These are phyloP conservation scores for Fusarium pilosicola DNA, from an alignment of 2,329 filamentous ascomycete genomes.

Conservation along the genomic window DNA sequence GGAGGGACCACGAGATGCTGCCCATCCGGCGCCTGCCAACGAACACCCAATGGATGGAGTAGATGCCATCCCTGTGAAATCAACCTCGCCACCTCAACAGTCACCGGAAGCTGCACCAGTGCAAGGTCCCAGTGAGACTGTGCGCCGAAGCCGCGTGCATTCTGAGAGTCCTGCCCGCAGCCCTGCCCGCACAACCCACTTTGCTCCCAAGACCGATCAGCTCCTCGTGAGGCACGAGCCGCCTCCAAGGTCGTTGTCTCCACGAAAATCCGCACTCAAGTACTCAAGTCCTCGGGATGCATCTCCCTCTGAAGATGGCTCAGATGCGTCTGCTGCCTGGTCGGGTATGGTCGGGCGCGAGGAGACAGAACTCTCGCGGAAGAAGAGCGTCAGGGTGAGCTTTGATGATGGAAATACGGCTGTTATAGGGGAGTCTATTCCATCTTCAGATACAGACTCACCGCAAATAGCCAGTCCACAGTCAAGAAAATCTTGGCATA, in stretches of 20 bases:
- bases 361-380: conserved; percentile 57
- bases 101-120: background rate
- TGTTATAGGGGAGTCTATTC: conserved; percentile 61
- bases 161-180: conserved; percentile 74
- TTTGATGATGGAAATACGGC: conserved; percentile 76
- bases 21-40: conserved; percentile 10
- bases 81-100: conserved; percentile 12
- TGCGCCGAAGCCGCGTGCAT: conserved; percentile 50
- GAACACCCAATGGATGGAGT: conserved; percentile 37
- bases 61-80: conserved; percentile 50
- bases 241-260: conserved; percentile 76
- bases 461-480: conserved; percentile 50
- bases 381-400: conserved; percentile 78
- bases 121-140: conserved; percentile 23
- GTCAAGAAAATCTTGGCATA: conserved; percentile 62
- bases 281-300: conserved; percentile 63
- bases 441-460: conserved; percentile 52
- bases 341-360: conserved; percentile 46
- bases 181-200: conserved; percentile 73
- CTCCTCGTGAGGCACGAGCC: conserved; percentile 73
- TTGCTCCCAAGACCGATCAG: conserved; percentile 66
- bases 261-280: conserved; percentile 81
- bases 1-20: conserved; percentile 30
- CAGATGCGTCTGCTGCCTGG: conserved; percentile 53
- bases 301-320: conserved; percentile 62